Base-by-base conservation (phyloP, 1,284 basidiomycete species). In the Microbotryum intermedium region DNA sequence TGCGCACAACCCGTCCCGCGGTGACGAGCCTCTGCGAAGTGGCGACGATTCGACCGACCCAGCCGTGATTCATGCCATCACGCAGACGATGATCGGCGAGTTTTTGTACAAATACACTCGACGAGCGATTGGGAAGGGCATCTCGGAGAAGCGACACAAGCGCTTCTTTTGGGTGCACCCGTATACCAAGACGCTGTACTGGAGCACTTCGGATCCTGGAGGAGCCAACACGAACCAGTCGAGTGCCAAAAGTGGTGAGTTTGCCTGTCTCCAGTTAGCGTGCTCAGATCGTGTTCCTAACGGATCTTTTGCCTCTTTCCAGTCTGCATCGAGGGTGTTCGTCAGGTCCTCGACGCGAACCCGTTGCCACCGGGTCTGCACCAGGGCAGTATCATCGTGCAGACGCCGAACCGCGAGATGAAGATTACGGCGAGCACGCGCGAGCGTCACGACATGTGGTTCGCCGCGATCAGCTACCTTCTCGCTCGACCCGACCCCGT, bases 81-180 rank as follows among this genome's bases (percentile, higher is more conserved):
- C 94, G 6, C 92, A 97, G 80, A 97, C 93, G 25, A 99, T 99
- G 94, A 97, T 98, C 69, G 93, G 94, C 65, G 94, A 97, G 79
- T 97, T 92, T 77, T 77, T 98, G 77, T 90, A 88, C 83, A 98
- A 98, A 80, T 97, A 98, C 77, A 97, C 92, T 11, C 83, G 94
- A 57, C 83, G 84, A 62, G 78, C 88, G n/a, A 84, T 98, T 70
- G 90, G 91, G 30, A 90, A 89, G 73, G 91, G 90, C 9, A 82
- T 91, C 72, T 89, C 90, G 29, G 89, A 92, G 74, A 86, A 85
- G 74, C 80, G 93, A 55, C 95, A 99, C 77, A 86, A 84, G 74
- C 82, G 95, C 44, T 99, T 95, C 85, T 97, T 98, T 81, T 98
- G 95, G 93, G 85, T 99, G 18, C 94, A 98, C 76, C 95, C 95